These are phyloP conservation scores for Peziza echinospora DNA, from an alignment of 495 filamentous ascomycete species.

Conservation along the genomic window DNA sequence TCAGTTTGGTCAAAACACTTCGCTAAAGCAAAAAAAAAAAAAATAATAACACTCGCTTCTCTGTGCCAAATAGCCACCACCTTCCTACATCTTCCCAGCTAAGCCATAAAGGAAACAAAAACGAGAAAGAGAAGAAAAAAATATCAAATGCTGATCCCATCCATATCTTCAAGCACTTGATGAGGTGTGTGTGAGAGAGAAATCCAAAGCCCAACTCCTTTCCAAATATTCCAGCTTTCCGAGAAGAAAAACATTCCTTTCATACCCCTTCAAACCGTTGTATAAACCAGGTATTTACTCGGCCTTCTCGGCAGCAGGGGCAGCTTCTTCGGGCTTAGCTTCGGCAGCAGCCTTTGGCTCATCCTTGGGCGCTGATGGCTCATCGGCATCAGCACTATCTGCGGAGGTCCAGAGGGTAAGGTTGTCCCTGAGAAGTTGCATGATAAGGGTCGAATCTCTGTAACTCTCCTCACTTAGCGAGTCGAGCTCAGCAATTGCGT, in stretches of 20 bases:
- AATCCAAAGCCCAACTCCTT: conserved; percentile 2
- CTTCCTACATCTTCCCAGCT: too few species aligned
- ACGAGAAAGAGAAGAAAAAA: too few species aligned
- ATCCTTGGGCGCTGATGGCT: conserved; percentile 35
- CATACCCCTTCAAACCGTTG: too few species aligned
- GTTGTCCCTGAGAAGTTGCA: conserved; percentile 99
- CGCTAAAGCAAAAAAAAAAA: conserved; percentile 13
- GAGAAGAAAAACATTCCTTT: conserved; percentile 10
- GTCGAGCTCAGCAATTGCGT: conserved; percentile 97
- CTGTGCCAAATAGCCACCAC: too few species aligned
- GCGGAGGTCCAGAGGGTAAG: conserved; percentile 98
- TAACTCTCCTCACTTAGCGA: conserved; percentile 97
- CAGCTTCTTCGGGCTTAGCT: conserved; percentile 24
- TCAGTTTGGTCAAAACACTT: conserved; percentile 5
- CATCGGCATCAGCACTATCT: conserved; percentile 67
- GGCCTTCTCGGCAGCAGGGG: conserved; percentile 16
- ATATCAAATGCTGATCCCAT: too few species aligned
- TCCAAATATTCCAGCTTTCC: conserved; percentile 13
- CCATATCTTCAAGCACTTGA: too few species aligned
- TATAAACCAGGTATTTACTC: conserved; percentile 12
- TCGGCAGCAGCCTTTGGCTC: conserved; percentile 41
- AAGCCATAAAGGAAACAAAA: too few species aligned
- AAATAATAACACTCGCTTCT: too few species aligned
- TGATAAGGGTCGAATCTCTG: conserved; percentile 99
- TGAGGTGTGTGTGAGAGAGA: conserved; percentile 7